Conservation (phyloP, 306 rosid genomes). For the Boehmeria nivea region DNA sequence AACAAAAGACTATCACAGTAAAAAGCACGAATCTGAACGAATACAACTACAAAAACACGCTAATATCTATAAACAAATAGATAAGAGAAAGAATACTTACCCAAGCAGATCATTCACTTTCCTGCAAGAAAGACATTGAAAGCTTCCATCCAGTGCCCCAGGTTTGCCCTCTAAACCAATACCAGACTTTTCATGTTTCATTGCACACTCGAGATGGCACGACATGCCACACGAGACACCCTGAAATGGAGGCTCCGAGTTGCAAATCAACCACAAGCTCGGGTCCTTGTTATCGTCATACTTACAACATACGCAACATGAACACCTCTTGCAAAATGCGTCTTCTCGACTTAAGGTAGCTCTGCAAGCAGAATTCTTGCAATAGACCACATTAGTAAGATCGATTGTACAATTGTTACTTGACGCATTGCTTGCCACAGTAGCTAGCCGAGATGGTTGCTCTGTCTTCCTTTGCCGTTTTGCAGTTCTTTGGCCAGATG, state of each 20-base stretch:
- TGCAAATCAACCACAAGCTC: slow-evolving; percentile 87
- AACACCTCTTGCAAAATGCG: slow-evolving; percentile 86
- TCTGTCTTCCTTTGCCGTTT: slow-evolving; percentile 92
- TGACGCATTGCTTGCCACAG: slow-evolving; percentile 36
- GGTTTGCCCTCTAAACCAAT: slow-evolving; percentile 42
- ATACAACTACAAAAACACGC: not conserved
- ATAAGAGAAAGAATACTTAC: slow-evolving; percentile 32
- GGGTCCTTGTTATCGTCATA: slow-evolving; percentile 98
- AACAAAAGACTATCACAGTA: too few relatives aligned
- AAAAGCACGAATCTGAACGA: not conserved
- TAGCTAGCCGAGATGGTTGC: slow-evolving; percentile 59
- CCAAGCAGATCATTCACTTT: slow-evolving; percentile 84
- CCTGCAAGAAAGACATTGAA: slow-evolving; percentile 77
- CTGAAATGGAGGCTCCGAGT: slow-evolving; percentile 78
- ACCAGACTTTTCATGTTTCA: slow-evolving; percentile 65
- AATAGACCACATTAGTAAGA: slow-evolving; percentile 32
- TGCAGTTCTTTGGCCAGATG: slow-evolving; percentile 51
- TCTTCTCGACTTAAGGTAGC: slow-evolving; percentile 57
- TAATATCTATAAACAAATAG: not conserved
- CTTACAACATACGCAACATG: slow-evolving; percentile 79
- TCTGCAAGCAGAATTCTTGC: slow-evolving; percentile 93
- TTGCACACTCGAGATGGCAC: slow-evolving; percentile 97
- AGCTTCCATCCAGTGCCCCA: slow-evolving; percentile 68
- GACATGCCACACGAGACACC: slow-evolving; percentile 87
- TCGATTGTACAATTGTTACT: slow-evolving; percentile 35